Percentiles rank a stretch among this genome's conserved stretches.
phyloP scores from a whole-genome alignment of 2,329 filamentous ascomycete genomes.

The Metarhizium rileyi region DNA sequence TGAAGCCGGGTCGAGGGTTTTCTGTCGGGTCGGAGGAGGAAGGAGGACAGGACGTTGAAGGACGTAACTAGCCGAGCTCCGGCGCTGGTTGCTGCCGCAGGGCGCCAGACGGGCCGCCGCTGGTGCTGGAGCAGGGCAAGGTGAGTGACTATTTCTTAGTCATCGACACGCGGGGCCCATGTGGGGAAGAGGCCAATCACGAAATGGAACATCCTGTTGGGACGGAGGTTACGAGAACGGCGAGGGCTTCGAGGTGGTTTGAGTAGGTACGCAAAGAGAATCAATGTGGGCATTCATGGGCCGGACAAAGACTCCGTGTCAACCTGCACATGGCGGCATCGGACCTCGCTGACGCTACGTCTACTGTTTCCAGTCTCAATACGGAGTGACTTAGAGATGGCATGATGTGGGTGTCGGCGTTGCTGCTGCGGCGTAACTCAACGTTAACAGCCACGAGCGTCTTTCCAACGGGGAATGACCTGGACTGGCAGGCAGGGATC shows the following conservation, averaged over 20 bases:
- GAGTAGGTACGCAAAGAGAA: conserved; percentile 3
- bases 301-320: background rate
- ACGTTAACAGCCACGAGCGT: too few species aligned
- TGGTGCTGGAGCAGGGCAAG: background rate
- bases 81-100: background rate
- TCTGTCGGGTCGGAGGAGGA: background rate
- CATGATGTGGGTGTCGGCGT: too few species aligned
- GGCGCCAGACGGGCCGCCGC: background rate
- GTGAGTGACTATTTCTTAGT: background rate
- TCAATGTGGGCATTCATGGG: background rate
- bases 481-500: too few species aligned
- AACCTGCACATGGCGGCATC: too few species aligned
- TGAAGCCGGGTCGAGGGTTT: background rate
- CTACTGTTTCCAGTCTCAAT: too few species aligned
- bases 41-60: background rate
- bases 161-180: background rate
- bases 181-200: conserved; percentile 5
- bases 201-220: conserved; percentile 1
- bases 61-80: background rate
- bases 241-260: too few species aligned
- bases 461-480: too few species aligned
- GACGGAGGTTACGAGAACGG: conserved; percentile 2
- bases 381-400: too few species aligned
- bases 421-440: too few species aligned
- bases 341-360: too few species aligned